Evolutionary conservation across 306 rosid species (phyloP).

Genomic region (Pachyrhizus erosus): DNA sequence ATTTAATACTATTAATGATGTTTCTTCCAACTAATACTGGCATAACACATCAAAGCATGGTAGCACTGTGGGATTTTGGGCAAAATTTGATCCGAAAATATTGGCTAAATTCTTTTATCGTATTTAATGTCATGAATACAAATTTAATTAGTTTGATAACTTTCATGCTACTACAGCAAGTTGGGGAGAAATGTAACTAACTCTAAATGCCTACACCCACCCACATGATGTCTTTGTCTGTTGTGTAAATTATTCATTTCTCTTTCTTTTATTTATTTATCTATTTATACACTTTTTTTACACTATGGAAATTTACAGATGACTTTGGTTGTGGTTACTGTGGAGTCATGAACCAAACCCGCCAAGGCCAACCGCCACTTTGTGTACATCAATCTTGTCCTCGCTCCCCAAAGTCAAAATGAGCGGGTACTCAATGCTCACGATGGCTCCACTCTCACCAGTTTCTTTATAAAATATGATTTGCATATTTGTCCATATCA

Average conservation of each 20-base stretch:
- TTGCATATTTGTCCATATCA: constrained; percentile 28
- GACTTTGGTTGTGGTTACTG: constrained; percentile 24
- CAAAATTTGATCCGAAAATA: constrained; percentile 46
- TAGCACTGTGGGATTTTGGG: constrained; percentile 1
- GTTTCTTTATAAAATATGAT: constrained; percentile 35
- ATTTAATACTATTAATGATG: constrained; percentile 26
- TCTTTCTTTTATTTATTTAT: not conserved
- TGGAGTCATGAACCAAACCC: constrained; percentile 43
- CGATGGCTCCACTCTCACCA: constrained; percentile 41
- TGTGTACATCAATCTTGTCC: constrained; percentile 27
- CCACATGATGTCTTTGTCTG: not conserved
- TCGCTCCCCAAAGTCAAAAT: constrained; percentile 37
- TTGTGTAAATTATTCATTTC: constrained; percentile 11
- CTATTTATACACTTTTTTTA: not conserved
- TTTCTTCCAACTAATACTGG: constrained; percentile 31
- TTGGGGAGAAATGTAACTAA: constrained; percentile 9
- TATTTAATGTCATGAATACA: constrained; percentile 36
- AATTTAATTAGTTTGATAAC: constrained; percentile 33
- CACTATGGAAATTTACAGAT: not conserved
- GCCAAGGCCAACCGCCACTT: constrained; percentile 31
- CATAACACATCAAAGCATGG: not conserved
- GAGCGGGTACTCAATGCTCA: constrained; percentile 33
- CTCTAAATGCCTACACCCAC: constrained; percentile 5
- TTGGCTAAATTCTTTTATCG: constrained; percentile 27
- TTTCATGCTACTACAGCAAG: constrained; percentile 33